These are phyloP conservation scores for Beauveria rudraprayagi DNA, from an alignment of 2,329 filamentous ascomycete genomes.

Conservation along the genomic window DNA sequence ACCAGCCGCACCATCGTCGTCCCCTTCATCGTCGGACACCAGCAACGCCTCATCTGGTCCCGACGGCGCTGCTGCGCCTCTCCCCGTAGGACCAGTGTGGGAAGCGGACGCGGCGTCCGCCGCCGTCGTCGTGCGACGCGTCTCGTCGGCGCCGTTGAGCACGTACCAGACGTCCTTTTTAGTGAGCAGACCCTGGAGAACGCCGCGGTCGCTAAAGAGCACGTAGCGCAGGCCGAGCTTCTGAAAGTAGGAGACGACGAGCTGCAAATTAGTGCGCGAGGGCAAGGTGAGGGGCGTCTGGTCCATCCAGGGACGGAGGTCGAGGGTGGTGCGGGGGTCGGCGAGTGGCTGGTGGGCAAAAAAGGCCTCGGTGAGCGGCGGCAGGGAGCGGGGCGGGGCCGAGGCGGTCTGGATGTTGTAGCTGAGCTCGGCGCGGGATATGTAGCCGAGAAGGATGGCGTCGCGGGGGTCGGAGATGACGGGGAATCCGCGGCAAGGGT, in stretches of 20 bases:
- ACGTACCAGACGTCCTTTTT: constrained; percentile 98
- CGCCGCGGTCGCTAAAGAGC: constrained; percentile 74
- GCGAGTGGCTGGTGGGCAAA: constrained; percentile 79
- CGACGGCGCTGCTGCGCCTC: constrained; percentile 28
- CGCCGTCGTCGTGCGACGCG: constrained; percentile 31
- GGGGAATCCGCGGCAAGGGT: constrained; percentile 84
- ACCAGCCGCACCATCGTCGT: constrained; percentile 13
- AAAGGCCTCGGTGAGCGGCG: constrained; percentile 67
- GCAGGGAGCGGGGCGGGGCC: constrained; percentile 50
- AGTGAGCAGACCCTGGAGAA: constrained; percentile 76
- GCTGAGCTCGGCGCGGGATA: constrained; percentile 80
- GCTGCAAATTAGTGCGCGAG: constrained; percentile 64
- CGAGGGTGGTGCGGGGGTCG: constrained; percentile 69
- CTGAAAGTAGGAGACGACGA: constrained; percentile 91
- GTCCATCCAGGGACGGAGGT: constrained; percentile 96
- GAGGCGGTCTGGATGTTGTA: constrained; percentile 60
- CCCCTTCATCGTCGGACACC: constrained; percentile 26
- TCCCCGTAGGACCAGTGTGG: constrained; percentile 12
- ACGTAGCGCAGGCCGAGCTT: constrained; percentile 88
- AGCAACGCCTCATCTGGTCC: constrained; percentile 34
- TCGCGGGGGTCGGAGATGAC: constrained; percentile 72
- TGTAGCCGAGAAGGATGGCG: constrained; percentile 81
- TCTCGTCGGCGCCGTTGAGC: constrained; percentile 67
- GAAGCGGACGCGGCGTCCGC: constrained; percentile 24
- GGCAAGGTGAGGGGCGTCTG: constrained; percentile 92